Evolutionary conservation across 2,329 filamentous ascomycete genomes (phyloP).

Genomic region (Pseudogymnoascus sp.): DNA sequence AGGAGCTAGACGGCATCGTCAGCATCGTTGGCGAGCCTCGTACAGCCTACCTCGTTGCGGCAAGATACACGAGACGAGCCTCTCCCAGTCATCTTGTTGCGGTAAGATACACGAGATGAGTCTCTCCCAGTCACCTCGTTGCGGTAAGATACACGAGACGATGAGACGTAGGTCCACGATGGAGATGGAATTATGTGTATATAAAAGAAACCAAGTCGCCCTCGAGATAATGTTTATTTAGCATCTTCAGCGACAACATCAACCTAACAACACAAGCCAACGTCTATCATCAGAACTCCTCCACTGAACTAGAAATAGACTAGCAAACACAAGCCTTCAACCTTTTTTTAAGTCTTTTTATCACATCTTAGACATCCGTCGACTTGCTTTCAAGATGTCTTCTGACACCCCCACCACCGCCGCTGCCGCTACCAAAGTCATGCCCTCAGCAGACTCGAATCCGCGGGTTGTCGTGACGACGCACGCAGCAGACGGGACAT

Average conservation of each 20-base stretch:
- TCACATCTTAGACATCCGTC: background rate
- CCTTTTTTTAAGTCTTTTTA: background rate
- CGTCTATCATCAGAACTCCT: background rate
- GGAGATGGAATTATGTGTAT: background rate
- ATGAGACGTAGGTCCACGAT: background rate
- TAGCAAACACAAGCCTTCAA: background rate
- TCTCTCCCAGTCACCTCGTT: background rate
- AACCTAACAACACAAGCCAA: background rate
- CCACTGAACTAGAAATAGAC: background rate
- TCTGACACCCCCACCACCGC: background rate
- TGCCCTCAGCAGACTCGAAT: background rate
- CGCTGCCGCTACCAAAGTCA: background rate
- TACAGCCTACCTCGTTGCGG: background rate
- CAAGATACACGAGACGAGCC: background rate
- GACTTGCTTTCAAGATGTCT: background rate
- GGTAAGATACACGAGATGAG: no score
- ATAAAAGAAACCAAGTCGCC: background rate
- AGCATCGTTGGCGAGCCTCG: background rate
- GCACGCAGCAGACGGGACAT: slow-evolving; percentile 25
- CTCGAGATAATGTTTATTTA: background rate
- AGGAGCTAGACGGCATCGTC: background rate
- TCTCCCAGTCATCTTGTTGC: background rate
- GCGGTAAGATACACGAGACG: background rate
- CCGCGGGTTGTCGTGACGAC: slow-evolving; percentile 27
- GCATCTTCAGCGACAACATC: background rate